Evolutionary conservation across 2,329 filamentous ascomycete species (phyloP), one percentile per base, ranked within the genome.

Genomic region (Fusarium neocosmosporiellum): DNA sequence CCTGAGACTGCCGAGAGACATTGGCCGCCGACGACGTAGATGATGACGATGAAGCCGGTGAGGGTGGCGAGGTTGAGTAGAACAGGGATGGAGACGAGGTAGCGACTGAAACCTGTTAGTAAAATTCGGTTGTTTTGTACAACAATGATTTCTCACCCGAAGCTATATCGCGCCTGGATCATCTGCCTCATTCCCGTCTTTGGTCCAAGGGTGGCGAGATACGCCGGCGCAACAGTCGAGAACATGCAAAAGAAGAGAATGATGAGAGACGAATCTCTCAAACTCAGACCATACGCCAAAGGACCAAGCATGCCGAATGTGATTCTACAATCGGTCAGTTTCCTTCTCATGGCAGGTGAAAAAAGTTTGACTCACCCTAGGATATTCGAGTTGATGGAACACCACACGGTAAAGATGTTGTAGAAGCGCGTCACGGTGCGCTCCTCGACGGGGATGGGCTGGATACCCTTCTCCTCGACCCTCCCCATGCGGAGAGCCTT

Each of bases 161-260:
- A 92, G 43, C 87, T 88, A 78, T 88, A 92, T 24, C 90, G 84
- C 5, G 90, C 90, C 72, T 90, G 89, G 9, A 92, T 86, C 85
- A 92, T 90, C 79, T 92, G 90, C 18, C 90, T 85, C 85, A 92
- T 87, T 46, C 90, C 90, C 11, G 89, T 91, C 79, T 87, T 88
- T 5, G 90, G 88, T 0, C 90, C 89, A 59, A 90, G 80, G 0
- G 87, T 90, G 46, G 86, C 86, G 29, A 92, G 81, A 73, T 88
- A 90, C 4, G 88, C 89, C 1, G 89, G 87, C 0, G 87, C 82
- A 8, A 86, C 67, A 0, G 87, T 87, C 1, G 87, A 87, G 29
- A 91, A 72, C 20, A 92, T 78, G 13, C 85, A 87, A 79, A 92
- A 92, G 82, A 92, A 92, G 53, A 92, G 78, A 54, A 92, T 91